A percentile compares a stretch with the other conserved stretches of the same genome.
Evolutionary conservation across 1,284 basidiomycete species (phyloP).

Genomic region (Xerocomus cyaneibrunnescens): DNA sequence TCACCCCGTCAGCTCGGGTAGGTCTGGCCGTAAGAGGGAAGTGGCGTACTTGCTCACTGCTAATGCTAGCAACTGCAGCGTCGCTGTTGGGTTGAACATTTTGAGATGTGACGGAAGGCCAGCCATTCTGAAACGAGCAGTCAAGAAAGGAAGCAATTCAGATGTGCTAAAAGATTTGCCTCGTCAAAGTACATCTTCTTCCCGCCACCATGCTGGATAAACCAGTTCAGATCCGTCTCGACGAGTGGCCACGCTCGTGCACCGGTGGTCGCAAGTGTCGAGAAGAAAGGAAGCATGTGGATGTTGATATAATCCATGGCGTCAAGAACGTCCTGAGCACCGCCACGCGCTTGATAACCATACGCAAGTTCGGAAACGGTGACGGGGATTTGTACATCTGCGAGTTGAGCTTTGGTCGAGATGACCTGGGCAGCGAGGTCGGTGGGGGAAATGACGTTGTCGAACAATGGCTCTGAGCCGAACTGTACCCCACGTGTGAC

Average conservation of each 20-base stretch:
- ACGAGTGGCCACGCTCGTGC: slow-evolving; percentile 58
- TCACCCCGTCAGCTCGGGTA: slow-evolving; percentile 18
- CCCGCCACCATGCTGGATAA: slow-evolving; percentile 53
- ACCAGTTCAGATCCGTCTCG: slow-evolving; percentile 58
- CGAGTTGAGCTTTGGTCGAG: slow-evolving; percentile 49
- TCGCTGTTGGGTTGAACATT: slow-evolving; percentile 59
- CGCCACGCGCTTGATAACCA: slow-evolving; percentile 51
- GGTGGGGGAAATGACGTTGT: slow-evolving; percentile 51
- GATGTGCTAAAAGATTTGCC: slow-evolving; percentile 35
- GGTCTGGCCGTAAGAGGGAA: not conserved
- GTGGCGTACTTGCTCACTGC: slow-evolving; percentile 52
- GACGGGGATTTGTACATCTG: slow-evolving; percentile 58
- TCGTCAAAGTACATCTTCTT: slow-evolving; percentile 75
- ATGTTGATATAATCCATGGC: slow-evolving; percentile 67
- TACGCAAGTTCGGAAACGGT: slow-evolving; percentile 57
- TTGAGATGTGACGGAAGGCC: slow-evolving; percentile 61
- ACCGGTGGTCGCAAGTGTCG: slow-evolving; percentile 41
- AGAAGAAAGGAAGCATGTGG: slow-evolving; percentile 77
- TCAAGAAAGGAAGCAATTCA: not conserved
- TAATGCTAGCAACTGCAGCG: slow-evolving; percentile 52
- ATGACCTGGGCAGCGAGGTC: slow-evolving; percentile 58
- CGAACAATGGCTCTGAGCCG: slow-evolving; percentile 75
- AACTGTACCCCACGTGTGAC: slow-evolving; percentile 68
- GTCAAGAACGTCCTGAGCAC: slow-evolving; percentile 57
- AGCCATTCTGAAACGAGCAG: slow-evolving; percentile 54